These are phyloP conservation scores for Oryza coarctata DNA, from an alignment of 176 grass and related monocot species.

Conservation along the genomic window DNA sequence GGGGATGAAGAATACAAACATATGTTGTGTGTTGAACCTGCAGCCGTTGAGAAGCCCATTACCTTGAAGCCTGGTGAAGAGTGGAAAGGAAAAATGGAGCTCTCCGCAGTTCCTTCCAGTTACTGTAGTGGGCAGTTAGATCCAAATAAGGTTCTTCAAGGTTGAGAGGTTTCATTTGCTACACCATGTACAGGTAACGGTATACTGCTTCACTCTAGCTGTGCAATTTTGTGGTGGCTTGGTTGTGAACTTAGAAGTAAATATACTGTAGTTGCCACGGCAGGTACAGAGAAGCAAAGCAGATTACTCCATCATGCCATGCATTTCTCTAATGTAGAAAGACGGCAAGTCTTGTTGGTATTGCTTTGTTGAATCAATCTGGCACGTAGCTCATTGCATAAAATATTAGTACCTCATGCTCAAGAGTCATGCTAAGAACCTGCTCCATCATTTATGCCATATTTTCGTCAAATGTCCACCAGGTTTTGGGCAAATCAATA, in stretches of 20 bases:
- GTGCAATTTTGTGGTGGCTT: background rate
- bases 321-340: background rate
- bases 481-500: background rate
- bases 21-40: constrained; percentile 80
- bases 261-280: background rate
- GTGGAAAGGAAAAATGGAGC: constrained; percentile 81
- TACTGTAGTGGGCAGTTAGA: constrained; percentile 89
- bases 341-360: background rate
- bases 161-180: constrained; percentile 38
- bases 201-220: background rate
- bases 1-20: constrained; percentile 89
- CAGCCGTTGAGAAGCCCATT: constrained; percentile 68
- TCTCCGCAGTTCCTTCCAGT: constrained; percentile 83
- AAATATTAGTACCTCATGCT: constrained; percentile 8
- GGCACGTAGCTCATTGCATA: background rate
- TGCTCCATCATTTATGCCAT: background rate
- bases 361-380: constrained; percentile 10
- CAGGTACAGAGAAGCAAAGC: background rate
- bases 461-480: background rate
- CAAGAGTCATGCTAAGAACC: background rate
- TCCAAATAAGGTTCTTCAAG: constrained; percentile 72
- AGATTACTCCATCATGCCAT: background rate
- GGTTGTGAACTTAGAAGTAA: background rate
- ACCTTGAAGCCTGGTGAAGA: constrained; percentile 85
- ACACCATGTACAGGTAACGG: constrained; percentile 38